Percentiles rank a stretch among this genome's conserved stretches.
Conservation (phyloP, 2,329 filamentous ascomycete genomes). For the Arachnopeziza araneosa region DNA sequence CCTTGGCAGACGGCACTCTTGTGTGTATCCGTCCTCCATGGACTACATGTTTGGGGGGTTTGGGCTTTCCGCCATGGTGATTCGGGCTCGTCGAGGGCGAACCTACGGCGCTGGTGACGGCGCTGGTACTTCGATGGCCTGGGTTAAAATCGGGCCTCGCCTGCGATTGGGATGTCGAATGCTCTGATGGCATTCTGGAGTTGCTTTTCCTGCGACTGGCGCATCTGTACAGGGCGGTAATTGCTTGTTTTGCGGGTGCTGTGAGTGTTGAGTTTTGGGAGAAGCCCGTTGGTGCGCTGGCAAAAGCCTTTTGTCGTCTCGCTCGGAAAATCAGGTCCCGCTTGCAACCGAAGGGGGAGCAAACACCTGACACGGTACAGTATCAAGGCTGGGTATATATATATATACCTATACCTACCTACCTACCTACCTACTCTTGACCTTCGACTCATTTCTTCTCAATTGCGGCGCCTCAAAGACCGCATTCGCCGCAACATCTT, state of each 20-base stretch:
- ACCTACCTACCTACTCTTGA: no score
- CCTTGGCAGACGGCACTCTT: conserved; percentile 27
- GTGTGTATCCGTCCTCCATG: conserved; percentile 22
- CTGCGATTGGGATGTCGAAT: conserved; percentile 18
- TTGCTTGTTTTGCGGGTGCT: conserved; percentile 16
- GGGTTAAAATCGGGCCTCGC: conserved; percentile 12
- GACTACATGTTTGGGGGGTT: conserved; percentile 28
- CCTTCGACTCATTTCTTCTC: no score
- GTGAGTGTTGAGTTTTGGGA: neutral
- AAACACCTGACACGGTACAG: no score
- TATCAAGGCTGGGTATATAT: no score
- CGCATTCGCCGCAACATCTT: no score
- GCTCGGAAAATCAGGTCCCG: neutral
- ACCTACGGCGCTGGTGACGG: conserved; percentile 19
- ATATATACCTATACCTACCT: no score
- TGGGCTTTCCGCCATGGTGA: conserved; percentile 23
- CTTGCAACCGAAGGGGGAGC: neutral
- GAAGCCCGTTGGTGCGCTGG: neutral
- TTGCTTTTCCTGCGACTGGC: conserved; percentile 17
- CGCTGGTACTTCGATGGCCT: conserved; percentile 22
- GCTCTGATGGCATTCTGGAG: conserved; percentile 23
- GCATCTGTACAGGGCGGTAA: conserved; percentile 9
- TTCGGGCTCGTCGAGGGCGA: conserved; percentile 24
- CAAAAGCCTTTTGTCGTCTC: conserved; percentile 4
- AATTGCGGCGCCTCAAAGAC: no score